Base-by-base conservation (phyloP, 768 basidiomycete genomes). In the Suillus bovinus region DNA sequence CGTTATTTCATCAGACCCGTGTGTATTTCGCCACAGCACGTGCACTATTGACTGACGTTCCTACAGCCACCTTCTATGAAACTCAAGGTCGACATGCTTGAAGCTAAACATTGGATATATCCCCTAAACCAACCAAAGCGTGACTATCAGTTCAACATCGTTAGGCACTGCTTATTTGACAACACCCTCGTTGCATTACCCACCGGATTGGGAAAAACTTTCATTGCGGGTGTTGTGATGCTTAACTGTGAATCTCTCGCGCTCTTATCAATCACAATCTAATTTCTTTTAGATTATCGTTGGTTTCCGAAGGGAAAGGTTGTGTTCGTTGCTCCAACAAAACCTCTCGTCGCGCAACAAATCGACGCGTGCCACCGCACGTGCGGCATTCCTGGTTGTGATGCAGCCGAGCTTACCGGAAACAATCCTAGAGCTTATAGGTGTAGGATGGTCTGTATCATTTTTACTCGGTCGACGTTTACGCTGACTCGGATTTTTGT, bases 151-250 rank as follows among this genome's bases (percentile, higher is more conserved):
- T 96, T 83, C 72, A 96, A 97, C 63, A 98, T 99, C 63, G 90
- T 94, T 62, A 87, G 83, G 69, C 82, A 85, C 34, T 91, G 88
- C 68, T 81, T 99, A 27, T 94, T 91, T 69, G 91, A 98, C 29
- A 99, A 99, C 70, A 92, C 93, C 8, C 84, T 99, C 9, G 95
- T 98, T 33, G 91, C 95, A 0, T 78, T 99, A 16, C 97, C 97
- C 2, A 99, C 97, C 0, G 97, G 97, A 50, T 79, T 99, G 14
- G 97, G 97, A 17, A 99, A 99, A 78, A 99, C 97, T 0, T 99
- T 99, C 69, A 91, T 99, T 63, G 97, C 97, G 4, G 95, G 96
- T 1, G 94, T 93, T 3, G 84, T 99, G 24, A 98, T 99, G 96
- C 77, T 96, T 33, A 96, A 96, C 70, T 96, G 94, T 94, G 68